phyloP scores from a whole-genome alignment of 164 flowering plant species.

The Piper betle region DNA sequence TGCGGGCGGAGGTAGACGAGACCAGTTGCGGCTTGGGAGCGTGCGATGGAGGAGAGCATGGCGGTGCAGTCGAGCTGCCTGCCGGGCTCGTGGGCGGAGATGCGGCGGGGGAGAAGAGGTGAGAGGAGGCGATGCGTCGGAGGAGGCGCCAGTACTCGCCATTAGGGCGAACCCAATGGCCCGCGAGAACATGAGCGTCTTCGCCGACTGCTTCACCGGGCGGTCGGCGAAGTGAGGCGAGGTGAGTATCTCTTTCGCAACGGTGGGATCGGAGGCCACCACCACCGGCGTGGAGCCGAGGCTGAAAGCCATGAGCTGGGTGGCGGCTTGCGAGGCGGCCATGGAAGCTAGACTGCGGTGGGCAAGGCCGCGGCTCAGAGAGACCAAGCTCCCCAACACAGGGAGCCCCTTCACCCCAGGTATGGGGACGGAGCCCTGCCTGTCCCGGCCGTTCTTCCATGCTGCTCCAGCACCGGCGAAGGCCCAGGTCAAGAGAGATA shows the following conservation, averaged over 20 bases:
- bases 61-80: conserved; percentile 28
- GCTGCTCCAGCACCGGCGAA: conserved; percentile 46
- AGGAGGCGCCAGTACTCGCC: conserved; percentile 70
- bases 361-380: conserved; percentile 34
- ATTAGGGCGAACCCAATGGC: conserved; percentile 79
- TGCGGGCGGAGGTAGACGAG: conserved; percentile 27
- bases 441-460: conserved; percentile 49
- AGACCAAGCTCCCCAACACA: conserved; percentile 37
- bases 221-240: conserved; percentile 55
- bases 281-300: conserved; percentile 54
- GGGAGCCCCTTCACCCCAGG: conserved; percentile 61
- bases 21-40: conserved; percentile 21
- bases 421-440: conserved; percentile 24
- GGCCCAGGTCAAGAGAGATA: conserved; percentile 34
- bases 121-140: conserved; percentile 44
- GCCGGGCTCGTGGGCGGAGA: conserved; percentile 30
- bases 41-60: conserved; percentile 25
- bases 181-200: conserved; percentile 47
- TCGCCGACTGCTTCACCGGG: conserved; percentile 62
- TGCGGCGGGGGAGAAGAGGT: conserved; percentile 42
- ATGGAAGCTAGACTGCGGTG: conserved; percentile 44
- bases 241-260: conserved; percentile 50
- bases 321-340: conserved; percentile 17
- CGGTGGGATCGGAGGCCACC: conserved; percentile 40
- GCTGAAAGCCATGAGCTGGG: conserved; percentile 59